Percentiles rank a stretch among this genome's conserved stretches.
These are phyloP conservation scores for Rhynchospora pubera DNA, from an alignment of 176 grass and related monocot species.

Conservation along the genomic window DNA sequence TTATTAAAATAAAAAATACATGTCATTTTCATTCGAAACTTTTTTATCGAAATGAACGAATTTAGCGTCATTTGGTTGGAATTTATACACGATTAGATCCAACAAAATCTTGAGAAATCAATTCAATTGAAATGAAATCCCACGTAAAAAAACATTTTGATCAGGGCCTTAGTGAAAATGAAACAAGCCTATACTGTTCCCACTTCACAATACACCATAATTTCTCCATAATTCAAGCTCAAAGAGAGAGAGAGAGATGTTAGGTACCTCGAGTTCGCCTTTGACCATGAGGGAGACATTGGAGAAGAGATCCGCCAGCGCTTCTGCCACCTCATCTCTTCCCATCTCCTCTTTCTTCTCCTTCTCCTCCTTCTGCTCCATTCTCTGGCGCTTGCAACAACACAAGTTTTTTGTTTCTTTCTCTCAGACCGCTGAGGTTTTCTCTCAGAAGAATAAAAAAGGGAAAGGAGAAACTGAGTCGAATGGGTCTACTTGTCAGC, in stretches of 20 bases:
- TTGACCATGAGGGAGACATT: conserved; percentile 75
- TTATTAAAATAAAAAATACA: background rate
- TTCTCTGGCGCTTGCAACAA: background rate
- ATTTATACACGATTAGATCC: too few species aligned
- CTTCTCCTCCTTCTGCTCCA: conserved; percentile 12
- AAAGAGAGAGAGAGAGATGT: conserved; percentile 23
- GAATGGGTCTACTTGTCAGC: background rate
- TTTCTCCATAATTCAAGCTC: background rate
- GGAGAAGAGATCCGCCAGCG: conserved; percentile 64
- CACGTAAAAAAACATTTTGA: too few species aligned
- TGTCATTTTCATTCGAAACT: too few species aligned
- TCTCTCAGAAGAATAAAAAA: background rate
- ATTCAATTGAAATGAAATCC: too few species aligned
- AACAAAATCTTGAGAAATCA: too few species aligned
- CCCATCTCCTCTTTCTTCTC: conserved; percentile 6
- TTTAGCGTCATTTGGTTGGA: too few species aligned
- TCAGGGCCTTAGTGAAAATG: background rate
- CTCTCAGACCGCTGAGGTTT: background rate
- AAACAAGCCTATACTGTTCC: background rate
- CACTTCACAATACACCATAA: background rate
- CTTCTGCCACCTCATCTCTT: conserved; percentile 60
- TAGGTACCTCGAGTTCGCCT: conserved; percentile 89
- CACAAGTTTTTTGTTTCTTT: background rate
- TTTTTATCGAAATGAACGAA: background rate
- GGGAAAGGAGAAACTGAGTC: background rate